A percentile compares a stretch with the other conserved stretches of the same genome.
These are phyloP conservation scores for Flaveria ramosissima DNA, from an alignment of 129 eudicot species.

Conservation along the genomic window DNA sequence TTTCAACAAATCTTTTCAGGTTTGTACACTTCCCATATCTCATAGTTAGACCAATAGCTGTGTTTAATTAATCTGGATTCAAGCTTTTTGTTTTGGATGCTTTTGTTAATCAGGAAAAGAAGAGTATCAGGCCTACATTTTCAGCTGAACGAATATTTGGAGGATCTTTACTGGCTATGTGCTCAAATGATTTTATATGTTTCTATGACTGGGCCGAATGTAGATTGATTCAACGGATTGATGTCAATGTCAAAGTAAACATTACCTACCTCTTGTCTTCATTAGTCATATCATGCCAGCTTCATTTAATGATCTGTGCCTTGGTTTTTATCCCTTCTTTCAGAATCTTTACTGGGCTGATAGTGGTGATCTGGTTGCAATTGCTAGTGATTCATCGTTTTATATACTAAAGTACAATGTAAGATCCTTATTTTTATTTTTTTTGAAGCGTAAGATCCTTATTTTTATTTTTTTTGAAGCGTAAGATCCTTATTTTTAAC, in stretches of 20 bases:
- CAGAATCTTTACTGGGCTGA: constrained; percentile 99
- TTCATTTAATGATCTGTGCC: background rate
- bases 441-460: constrained; percentile 37
- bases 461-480: too few relatives aligned
- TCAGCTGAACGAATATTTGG: constrained; percentile 86
- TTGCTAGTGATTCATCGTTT: constrained; percentile 86
- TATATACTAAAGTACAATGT: constrained; percentile 87
- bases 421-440: constrained; percentile 17
- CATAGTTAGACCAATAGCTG: constrained; percentile 7
- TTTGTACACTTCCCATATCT: constrained; percentile 56
- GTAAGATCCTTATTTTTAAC: background rate
- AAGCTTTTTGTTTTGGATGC: background rate
- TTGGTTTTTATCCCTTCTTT: constrained; percentile 4
- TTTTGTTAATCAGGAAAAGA: constrained; percentile 66
- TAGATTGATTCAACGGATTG: constrained; percentile 84
- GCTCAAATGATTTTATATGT: constrained; percentile 93
- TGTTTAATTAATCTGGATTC: constrained; percentile 3
- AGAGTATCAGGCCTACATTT: constrained; percentile 88
- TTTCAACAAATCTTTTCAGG: constrained; percentile 88
- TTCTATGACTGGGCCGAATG: constrained; percentile 98
- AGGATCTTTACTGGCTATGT: constrained; percentile 81
- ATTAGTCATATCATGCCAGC: constrained; percentile 13
- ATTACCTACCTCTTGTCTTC: background rate
- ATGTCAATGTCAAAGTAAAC: constrained; percentile 83
- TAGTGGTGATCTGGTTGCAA: constrained; percentile 92